phyloP scores from a whole-genome alignment of 2,329 filamentous ascomycete species.

The Fusarium staphyleae region DNA sequence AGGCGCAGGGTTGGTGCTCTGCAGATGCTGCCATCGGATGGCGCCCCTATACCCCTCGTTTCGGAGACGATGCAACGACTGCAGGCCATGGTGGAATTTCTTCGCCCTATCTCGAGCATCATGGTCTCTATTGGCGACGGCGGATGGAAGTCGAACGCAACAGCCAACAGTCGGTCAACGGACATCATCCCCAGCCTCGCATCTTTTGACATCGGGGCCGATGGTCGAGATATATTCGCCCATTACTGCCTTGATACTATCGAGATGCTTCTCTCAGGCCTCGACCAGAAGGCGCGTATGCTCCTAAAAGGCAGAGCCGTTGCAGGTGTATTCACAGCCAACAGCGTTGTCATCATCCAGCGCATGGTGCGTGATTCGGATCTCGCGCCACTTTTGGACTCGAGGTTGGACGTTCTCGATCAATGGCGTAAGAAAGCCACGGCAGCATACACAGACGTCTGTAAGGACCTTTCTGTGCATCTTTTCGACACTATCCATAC shows the following conservation, averaged over 20 bases:
- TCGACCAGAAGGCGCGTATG: slow-evolving; percentile 76
- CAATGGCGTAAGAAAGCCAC: slow-evolving; percentile 88
- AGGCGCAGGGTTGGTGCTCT: slow-evolving; percentile 72
- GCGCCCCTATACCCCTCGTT: slow-evolving; percentile 78
- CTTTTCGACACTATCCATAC: slow-evolving; percentile 94
- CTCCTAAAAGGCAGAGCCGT: slow-evolving; percentile 80
- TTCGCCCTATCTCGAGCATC: slow-evolving; percentile 85
- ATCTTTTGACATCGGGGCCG: slow-evolving; percentile 86
- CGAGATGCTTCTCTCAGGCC: slow-evolving; percentile 75
- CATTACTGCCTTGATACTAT: slow-evolving; percentile 92
- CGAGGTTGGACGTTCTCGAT: slow-evolving; percentile 73
- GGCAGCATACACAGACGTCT: slow-evolving; percentile 81
- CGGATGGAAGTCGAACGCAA: slow-evolving; percentile 74
- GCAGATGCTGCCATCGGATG: slow-evolving; percentile 76
- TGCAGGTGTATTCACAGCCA: slow-evolving; percentile 89
- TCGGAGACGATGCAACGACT: slow-evolving; percentile 86
- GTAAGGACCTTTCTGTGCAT: slow-evolving; percentile 85
- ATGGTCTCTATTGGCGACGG: slow-evolving; percentile 92
- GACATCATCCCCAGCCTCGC: slow-evolving; percentile 74
- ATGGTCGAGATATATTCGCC: slow-evolving; percentile 85
- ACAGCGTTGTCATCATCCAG: slow-evolving; percentile 84
- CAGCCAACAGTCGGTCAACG: slow-evolving; percentile 61
- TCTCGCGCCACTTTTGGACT: slow-evolving; percentile 73
- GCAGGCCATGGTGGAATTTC: slow-evolving; percentile 85
- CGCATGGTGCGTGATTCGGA: slow-evolving; percentile 85